A percentile compares a stretch with the other conserved stretches of the same genome.
Conservation (phyloP, 148 eudicot species). For the Nyssa sinensis region DNA sequence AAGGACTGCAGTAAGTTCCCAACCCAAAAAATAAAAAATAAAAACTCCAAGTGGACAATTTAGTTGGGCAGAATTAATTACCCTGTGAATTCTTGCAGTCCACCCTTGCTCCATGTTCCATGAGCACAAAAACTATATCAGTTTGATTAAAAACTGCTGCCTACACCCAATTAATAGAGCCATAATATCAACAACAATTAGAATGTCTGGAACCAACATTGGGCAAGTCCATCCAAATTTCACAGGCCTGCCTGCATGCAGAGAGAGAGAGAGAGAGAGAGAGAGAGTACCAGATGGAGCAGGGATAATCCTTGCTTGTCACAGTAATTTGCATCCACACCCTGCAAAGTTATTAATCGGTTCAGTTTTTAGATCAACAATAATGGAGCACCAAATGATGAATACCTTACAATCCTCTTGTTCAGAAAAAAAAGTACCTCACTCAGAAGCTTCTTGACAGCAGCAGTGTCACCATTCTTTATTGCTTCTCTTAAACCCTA, state of each 20-base stretch:
- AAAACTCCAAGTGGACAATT: not conserved
- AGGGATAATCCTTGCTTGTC: slow-evolving; percentile 73
- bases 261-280: slow-evolving; percentile 15
- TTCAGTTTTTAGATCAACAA: slow-evolving; percentile 15
- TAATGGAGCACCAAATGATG: not conserved
- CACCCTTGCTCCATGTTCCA: slow-evolving; percentile 65
- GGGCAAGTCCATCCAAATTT: not conserved
- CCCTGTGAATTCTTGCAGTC: slow-evolving; percentile 64
- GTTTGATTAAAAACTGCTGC: slow-evolving; percentile 70
- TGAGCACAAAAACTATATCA: slow-evolving; percentile 59
- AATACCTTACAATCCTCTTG: not conserved
- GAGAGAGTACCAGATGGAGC: slow-evolving; percentile 55
- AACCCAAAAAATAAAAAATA: too few species aligned
- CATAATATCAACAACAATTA: not conserved
- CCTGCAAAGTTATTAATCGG: slow-evolving; percentile 37
- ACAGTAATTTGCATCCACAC: slow-evolving; percentile 65
- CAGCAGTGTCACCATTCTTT: slow-evolving; percentile 56
- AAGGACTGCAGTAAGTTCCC: too few species aligned
- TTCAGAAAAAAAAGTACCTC: slow-evolving; percentile 32
- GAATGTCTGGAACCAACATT: not conserved
- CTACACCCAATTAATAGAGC: slow-evolving; percentile 25
- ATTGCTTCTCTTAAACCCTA: slow-evolving; percentile 76
- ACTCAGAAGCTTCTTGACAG: slow-evolving; percentile 58
- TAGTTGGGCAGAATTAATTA: slow-evolving; percentile 17
- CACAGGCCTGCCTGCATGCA: not conserved